Evolutionary conservation across 2,329 filamentous ascomycete species (phyloP).

Genomic region (Cladosporium cucumerinum): DNA sequence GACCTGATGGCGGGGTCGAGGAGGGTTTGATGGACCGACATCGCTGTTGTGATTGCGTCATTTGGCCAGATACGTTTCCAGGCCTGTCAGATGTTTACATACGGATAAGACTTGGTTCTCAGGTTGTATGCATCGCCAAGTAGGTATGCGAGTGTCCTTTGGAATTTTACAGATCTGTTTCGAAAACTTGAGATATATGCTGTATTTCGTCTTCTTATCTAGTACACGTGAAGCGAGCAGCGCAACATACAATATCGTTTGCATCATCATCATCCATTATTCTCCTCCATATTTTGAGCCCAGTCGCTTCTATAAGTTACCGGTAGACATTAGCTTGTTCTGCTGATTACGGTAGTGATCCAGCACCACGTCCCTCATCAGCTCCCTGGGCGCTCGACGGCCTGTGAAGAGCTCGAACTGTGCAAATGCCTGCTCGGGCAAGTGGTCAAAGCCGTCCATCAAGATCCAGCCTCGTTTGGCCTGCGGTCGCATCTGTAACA

Average conservation of each 20-base stretch:
- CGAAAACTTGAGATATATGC: neutral
- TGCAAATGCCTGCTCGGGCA: slow-evolving; percentile 76
- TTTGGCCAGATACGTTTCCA: neutral
- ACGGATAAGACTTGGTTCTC: neutral
- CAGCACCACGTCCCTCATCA: slow-evolving; percentile 66
- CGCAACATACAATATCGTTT: neutral
- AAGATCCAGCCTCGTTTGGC: slow-evolving; percentile 66
- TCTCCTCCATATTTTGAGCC: neutral
- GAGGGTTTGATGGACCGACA: neutral
- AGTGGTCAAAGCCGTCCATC: slow-evolving; percentile 70
- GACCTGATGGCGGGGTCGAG: neutral
- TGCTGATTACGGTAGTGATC: slow-evolving; percentile 26
- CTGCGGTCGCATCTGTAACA: slow-evolving; percentile 62
- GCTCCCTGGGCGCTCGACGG: slow-evolving; percentile 63
- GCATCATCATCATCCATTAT: neutral
- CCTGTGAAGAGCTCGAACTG: slow-evolving; percentile 81
- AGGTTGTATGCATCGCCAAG: neutral
- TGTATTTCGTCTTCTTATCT: neutral
- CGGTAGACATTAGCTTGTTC: slow-evolving; percentile 7
- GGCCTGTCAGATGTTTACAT: neutral
- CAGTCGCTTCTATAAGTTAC: neutral
- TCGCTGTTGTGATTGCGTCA: neutral
- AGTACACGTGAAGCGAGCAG: neutral
- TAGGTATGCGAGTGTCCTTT: neutral
- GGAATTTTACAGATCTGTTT: neutral